Evolutionary conservation across 2,329 filamentous ascomycete genomes (phyloP).

Genomic region (Alternaria burnsii): DNA sequence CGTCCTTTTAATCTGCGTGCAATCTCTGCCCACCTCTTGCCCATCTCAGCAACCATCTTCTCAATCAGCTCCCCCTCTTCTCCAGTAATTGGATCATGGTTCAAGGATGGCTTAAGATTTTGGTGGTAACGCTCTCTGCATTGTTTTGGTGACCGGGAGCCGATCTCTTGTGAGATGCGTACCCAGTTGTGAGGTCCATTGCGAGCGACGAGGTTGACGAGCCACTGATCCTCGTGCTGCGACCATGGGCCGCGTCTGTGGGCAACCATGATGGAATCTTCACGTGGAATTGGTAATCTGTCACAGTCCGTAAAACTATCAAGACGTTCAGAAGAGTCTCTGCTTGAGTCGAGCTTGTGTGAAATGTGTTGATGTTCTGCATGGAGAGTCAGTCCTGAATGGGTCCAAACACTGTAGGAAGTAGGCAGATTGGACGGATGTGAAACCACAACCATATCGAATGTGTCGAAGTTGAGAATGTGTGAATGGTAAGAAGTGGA

Average conservation of each 20-base stretch:
- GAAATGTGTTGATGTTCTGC: constrained; percentile 7
- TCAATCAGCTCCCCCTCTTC: constrained; percentile 80
- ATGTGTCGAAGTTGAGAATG: not conserved
- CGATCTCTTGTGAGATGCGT: constrained; percentile 77
- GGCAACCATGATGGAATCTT: constrained; percentile 53
- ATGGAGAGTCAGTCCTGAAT: constrained; percentile 15
- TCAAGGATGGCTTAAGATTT: constrained; percentile 85
- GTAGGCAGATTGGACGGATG: not conserved
- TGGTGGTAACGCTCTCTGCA: constrained; percentile 95
- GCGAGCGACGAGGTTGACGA: constrained; percentile 74
- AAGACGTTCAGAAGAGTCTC: not conserved
- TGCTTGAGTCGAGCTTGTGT: not conserved
- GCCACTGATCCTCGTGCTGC: constrained; percentile 74
- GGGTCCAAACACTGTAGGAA: constrained; percentile 8
- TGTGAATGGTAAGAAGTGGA: not conserved
- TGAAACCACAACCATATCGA: not conserved
- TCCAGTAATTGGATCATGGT: constrained; percentile 78
- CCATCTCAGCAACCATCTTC: constrained; percentile 76
- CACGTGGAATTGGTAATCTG: not conserved
- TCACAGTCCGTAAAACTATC: not conserved
- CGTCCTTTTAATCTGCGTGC: constrained; percentile 81
- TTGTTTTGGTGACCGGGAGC: constrained; percentile 87
- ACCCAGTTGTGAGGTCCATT: constrained; percentile 91
- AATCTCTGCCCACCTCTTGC: constrained; percentile 93
- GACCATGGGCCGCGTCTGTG: constrained; percentile 86